phyloP scores from a whole-genome alignment of 2,329 filamentous ascomycete species.

The Mycosphaerella sp. region DNA sequence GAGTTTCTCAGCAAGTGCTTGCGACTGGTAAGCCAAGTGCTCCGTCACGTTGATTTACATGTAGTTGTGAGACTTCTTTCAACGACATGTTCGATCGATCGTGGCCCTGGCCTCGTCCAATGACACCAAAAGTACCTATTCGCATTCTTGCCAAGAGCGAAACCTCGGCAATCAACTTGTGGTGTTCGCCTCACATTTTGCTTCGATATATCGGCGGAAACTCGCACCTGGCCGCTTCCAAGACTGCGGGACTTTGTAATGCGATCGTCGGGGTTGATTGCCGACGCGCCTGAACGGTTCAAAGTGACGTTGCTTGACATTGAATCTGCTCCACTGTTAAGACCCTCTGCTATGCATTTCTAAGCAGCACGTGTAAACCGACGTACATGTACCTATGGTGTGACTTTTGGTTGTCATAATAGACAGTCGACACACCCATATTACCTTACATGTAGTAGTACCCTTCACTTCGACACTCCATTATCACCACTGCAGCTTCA shows the following conservation, averaged over 20 bases:
- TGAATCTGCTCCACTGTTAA: not conserved
- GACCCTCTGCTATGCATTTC: not conserved
- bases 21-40: constrained; percentile 53
- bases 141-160: too few relatives aligned
- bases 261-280: not conserved
- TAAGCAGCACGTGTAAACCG: not conserved
- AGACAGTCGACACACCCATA: too few relatives aligned
- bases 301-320: not conserved
- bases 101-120: too few relatives aligned
- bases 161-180: too few relatives aligned
- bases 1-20: constrained; percentile 51
- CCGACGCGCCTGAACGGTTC: not conserved
- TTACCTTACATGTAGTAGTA: not conserved
- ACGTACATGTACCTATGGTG: too few relatives aligned
- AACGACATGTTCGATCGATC: not conserved
- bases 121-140: too few relatives aligned
- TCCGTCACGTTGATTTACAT: not conserved
- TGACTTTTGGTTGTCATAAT: not conserved
- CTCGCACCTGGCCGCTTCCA: not conserved
- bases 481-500: not conserved
- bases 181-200: too few relatives aligned
- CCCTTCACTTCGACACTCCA: not conserved
- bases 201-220: not conserved
- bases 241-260: not conserved
- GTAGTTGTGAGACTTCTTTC: not conserved